Evolutionary conservation across 1,284 basidiomycete genomes (phyloP).

Genomic region (Leccinum variabile): DNA sequence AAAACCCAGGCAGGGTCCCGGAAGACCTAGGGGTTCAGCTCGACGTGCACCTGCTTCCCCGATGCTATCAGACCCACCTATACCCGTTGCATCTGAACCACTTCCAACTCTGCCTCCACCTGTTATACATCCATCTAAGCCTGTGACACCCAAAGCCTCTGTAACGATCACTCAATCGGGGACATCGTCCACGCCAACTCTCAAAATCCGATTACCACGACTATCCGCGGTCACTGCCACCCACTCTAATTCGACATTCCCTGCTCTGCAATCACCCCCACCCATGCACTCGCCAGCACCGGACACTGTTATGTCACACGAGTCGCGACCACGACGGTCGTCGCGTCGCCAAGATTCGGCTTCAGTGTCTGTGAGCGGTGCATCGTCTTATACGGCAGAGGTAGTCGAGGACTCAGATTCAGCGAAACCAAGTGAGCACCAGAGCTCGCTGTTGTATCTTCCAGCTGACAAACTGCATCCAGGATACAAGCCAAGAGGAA

Average conservation of each 20-base stretch:
- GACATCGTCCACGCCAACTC: constrained; percentile 35
- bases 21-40: constrained; percentile 19
- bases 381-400: constrained; percentile 34
- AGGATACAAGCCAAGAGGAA: constrained; percentile 31
- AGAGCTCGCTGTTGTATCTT: background rate
- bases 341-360: constrained; percentile 32
- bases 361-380: constrained; percentile 34
- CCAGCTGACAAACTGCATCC: constrained; percentile 6
- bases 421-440: constrained; percentile 32
- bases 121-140: constrained; percentile 23
- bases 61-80: constrained; percentile 12
- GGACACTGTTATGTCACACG: constrained; percentile 23
- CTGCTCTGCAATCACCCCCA: constrained; percentile 28
- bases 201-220: constrained; percentile 36
- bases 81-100: constrained; percentile 21
- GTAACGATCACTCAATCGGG: constrained; percentile 37
- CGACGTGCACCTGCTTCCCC: constrained; percentile 18
- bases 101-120: constrained; percentile 11
- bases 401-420: constrained; percentile 29
- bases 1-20: constrained; percentile 19
- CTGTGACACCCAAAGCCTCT: constrained; percentile 36
- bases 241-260: constrained; percentile 22
- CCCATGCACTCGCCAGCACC: constrained; percentile 26
- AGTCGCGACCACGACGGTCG: constrained; percentile 32
- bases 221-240: constrained; percentile 32